Base-by-base conservation (phyloP, 495 filamentous ascomycete genomes). In the Amniculicola lignicola region DNA sequence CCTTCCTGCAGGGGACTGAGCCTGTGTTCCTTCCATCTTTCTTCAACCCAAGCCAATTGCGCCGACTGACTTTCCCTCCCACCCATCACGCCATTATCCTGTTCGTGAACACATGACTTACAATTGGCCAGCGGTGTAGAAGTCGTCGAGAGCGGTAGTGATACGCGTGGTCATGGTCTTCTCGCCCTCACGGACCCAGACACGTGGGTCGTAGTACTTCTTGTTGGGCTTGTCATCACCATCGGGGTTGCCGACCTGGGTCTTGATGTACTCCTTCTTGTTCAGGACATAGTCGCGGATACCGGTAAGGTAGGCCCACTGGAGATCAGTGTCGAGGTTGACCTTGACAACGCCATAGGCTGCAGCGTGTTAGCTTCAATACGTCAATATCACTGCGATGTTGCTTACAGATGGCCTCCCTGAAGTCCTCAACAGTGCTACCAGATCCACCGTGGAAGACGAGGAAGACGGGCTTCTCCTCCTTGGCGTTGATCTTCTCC, bases 371-470 rank as follows among this genome's bases (percentile, higher is more conserved):
- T n/a, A n/a, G n/a, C n/a, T n/a, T n/a, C n/a, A n/a, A n/a, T n/a
- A n/a, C n/a, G n/a, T n/a, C n/a, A n/a, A n/a, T n/a, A n/a, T n/a
- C n/a, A n/a, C n/a, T n/a, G n/a, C n/a, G n/a, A n/a, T n/a, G n/a
- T n/a, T n/a, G n/a, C n/a, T n/a, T n/a, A n/a, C n/a, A 39, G 39
- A 59, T 58, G 23, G 54, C 54, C 46, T 58, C 45, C 14, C 54
- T 24, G 54, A 58, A 58, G 45, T 59, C 47, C 4, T 86, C 70
- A 80, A 95, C 94, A 69, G 81, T 78, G 44, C 86, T 91, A 54
- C 93, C 94, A 50, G 87, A 92, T 58, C 93, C 93, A 63, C 94
- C 94, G 79, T 99, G 93, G 84, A 99, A 99, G 71, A 99, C 93
- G 71, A 99, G 86, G 82, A 94, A 96, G 67, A 96, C 84, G 51